Evolutionary conservation across 2,329 filamentous ascomycete genomes (phyloP).

Genomic region (Bipolaris cookei): DNA sequence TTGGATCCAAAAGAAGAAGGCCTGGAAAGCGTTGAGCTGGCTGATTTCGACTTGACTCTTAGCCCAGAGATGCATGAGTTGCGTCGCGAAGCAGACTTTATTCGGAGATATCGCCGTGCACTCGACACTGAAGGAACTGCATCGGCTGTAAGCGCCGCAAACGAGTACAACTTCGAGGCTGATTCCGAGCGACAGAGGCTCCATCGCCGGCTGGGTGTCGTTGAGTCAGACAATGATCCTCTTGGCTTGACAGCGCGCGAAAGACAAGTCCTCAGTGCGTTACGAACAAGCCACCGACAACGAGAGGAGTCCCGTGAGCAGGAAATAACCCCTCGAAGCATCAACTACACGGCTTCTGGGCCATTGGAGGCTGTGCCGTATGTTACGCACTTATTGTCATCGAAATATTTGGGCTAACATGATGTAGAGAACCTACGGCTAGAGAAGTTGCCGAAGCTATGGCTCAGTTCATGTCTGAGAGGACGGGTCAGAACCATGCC

Average conservation of each 20-base stretch:
- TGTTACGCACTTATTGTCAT: conserved; percentile 12
- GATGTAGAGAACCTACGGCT: conserved; percentile 23
- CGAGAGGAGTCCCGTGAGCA: conserved; percentile 51
- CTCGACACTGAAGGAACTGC: conserved; percentile 47
- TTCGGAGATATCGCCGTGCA: conserved; percentile 52
- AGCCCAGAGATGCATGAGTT: conserved; percentile 54
- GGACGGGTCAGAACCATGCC: conserved; percentile 19
- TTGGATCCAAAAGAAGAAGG: conserved; percentile 65
- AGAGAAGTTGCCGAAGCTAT: conserved; percentile 31
- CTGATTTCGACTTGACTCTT: conserved; percentile 55
- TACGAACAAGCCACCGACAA: conserved; percentile 51
- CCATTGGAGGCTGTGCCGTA: conserved; percentile 36
- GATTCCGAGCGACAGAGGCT: conserved; percentile 42
- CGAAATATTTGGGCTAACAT: conserved; percentile 11
- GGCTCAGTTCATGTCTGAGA: conserved; percentile 33
- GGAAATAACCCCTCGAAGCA: conserved; percentile 47
- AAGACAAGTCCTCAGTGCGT: conserved; percentile 54
- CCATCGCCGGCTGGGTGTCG: conserved; percentile 45
- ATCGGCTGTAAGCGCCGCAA: conserved; percentile 50
- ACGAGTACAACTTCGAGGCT: conserved; percentile 52
- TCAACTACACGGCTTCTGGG: conserved; percentile 51
- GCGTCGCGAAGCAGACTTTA: conserved; percentile 55
- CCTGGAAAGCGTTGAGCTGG: conserved; percentile 63
- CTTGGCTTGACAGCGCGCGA: conserved; percentile 55
- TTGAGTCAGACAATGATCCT: conserved; percentile 53